A percentile compares a stretch with the other conserved stretches of the same genome.
Evolutionary conservation across 371 early-diverging fungal species (phyloP).

Genomic region (Lichtheimia ramosa): DNA sequence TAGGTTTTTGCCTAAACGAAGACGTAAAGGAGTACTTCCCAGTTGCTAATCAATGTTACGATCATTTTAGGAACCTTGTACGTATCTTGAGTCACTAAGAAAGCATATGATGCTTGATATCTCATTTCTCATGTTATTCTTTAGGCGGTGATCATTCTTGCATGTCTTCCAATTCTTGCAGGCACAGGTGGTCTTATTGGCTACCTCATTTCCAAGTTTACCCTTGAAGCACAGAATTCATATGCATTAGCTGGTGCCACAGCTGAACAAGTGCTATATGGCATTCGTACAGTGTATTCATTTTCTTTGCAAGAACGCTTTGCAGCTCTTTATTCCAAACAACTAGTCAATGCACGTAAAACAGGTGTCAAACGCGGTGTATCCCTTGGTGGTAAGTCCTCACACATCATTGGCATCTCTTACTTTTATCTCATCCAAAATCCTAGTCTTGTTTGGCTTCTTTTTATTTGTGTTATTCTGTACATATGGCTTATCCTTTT

Average conservation of each 20-base stretch:
- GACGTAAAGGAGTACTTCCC: too few relatives aligned
- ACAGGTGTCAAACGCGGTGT: conserved; percentile 57
- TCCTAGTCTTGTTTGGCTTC: conserved; percentile 40
- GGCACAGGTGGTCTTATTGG: conserved; percentile 56
- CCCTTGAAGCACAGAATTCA: conserved; percentile 34
- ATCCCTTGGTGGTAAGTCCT: conserved; percentile 55
- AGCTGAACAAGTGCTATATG: conserved; percentile 72
- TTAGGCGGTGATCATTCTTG: conserved; percentile 58
- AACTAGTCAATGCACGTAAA: conserved; percentile 56
- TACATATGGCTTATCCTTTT: conserved; percentile 78
- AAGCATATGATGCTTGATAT: too few relatives aligned
- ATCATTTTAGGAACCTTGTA: conserved; percentile 77
- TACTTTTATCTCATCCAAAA: too few relatives aligned
- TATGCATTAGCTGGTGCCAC: conserved; percentile 51
- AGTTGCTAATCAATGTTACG: too few relatives aligned
- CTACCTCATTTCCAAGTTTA: conserved; percentile 50
- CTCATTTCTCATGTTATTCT: too few relatives aligned
- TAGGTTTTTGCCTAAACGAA: too few relatives aligned
- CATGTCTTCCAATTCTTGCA: conserved; percentile 55
- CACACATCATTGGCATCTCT: conserved; percentile 40
- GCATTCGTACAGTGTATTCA: conserved; percentile 86
- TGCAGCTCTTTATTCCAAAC: conserved; percentile 55
- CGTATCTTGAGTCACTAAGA: too few relatives aligned
- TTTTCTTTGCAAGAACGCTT: conserved; percentile 81
- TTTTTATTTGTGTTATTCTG: conserved; percentile 67